Percentiles rank a stretch among this genome's conserved stretches.
Evolutionary conservation across 345 rosid species (phyloP).

Genomic region (Microcos paniculata): DNA sequence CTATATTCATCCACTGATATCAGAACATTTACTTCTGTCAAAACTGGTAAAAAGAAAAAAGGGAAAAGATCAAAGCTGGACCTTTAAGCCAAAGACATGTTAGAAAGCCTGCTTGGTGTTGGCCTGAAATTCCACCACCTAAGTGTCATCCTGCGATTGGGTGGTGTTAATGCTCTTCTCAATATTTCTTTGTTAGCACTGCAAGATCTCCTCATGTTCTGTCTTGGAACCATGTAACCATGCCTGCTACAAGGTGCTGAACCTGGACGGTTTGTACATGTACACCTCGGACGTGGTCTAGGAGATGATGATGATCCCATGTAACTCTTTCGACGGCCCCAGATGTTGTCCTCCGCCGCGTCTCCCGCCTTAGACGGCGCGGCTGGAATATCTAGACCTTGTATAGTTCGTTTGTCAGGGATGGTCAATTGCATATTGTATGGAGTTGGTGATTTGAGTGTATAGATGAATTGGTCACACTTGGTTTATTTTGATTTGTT

Average conservation of each 20-base stretch:
- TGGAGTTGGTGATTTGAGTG: not conserved
- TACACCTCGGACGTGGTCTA: constrained; percentile 14
- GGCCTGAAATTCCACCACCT: constrained; percentile 51
- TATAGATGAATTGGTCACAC: not conserved
- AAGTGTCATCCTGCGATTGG: constrained; percentile 39
- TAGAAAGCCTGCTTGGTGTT: constrained; percentile 49
- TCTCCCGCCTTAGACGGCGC: not conserved
- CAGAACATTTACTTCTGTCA: not conserved
- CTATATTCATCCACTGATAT: not conserved
- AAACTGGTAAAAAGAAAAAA: not conserved
- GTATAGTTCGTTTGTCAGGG: not conserved
- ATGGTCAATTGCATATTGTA: constrained; percentile 9
- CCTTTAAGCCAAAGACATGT: constrained; percentile 39
- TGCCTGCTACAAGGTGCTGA: constrained; percentile 21
- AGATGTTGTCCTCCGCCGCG: not conserved
- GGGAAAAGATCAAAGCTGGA: too few relatives aligned
- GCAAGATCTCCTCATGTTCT: constrained; percentile 21
- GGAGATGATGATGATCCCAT: not conserved
- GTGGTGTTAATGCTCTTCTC: constrained; percentile 53
- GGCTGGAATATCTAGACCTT: not conserved
- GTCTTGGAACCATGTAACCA: constrained; percentile 39
- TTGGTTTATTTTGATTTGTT: not conserved
- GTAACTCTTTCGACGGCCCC: not conserved
- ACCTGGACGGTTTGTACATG: constrained; percentile 23
- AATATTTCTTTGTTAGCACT: constrained; percentile 37